phyloP scores from a whole-genome alignment of 306 rosid genomes.

The Ammopiptanthus mongolicus region DNA sequence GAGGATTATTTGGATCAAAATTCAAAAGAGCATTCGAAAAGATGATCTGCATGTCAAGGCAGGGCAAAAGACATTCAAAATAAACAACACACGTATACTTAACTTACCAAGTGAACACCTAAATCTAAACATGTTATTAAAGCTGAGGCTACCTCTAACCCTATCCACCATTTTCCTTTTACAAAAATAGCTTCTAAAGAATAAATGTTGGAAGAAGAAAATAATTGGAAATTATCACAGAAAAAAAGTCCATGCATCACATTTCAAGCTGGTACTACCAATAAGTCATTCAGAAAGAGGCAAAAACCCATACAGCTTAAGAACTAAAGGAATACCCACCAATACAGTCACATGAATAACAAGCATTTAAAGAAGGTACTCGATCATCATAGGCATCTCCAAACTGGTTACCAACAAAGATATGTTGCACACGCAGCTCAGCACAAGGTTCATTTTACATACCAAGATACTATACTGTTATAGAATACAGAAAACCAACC shows the following conservation, averaged over 20 bases:
- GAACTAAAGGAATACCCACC: not conserved
- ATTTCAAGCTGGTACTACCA: slow-evolving; percentile 5
- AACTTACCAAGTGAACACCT: not conserved
- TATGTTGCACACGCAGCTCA: not conserved
- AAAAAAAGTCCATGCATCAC: not conserved
- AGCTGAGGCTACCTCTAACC: slow-evolving; percentile 15
- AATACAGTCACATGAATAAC: not conserved
- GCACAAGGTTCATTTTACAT: slow-evolving; percentile 14
- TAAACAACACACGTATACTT: not conserved
- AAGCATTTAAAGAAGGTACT: not conserved
- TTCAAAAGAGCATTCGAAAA: slow-evolving; percentile 10
- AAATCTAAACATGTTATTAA: slow-evolving; percentile 6
- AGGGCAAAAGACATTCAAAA: not conserved
- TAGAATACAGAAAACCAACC: slow-evolving; percentile 46
- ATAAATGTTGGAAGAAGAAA: not conserved
- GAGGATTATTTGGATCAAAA: slow-evolving; percentile 1
- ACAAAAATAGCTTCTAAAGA: not conserved
- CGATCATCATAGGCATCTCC: slow-evolving; percentile 4
- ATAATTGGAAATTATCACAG: not conserved
- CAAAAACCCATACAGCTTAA: not conserved
- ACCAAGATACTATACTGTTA: slow-evolving; percentile 4
- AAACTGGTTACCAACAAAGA: not conserved
- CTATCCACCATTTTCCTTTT: not conserved
- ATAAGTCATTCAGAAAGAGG: not conserved
- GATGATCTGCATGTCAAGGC: not conserved